Base-by-base conservation (phyloP, 73 alveolate genomes). In the Blepharisma stoltei region DNA sequence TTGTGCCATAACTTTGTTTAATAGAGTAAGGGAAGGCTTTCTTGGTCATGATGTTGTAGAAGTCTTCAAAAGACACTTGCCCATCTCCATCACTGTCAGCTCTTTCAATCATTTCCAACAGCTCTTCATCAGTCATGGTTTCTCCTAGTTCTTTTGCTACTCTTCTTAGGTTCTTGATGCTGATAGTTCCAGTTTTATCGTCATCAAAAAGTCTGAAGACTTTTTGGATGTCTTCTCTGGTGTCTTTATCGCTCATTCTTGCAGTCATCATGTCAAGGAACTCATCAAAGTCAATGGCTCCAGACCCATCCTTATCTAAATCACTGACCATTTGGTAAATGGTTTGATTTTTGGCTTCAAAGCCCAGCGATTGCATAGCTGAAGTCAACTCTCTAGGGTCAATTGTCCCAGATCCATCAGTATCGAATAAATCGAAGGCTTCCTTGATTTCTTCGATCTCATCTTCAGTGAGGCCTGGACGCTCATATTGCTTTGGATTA, bases 61-160 rank as follows among this genome's bases (percentile, higher is more conserved):
- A 90, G 81, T 93, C 98, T 20, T 88, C 89, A 75, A 90, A 88
- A 54, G 89, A 83, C 27, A 93, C 82, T 71, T 93, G 95, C 6
- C 88, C 90, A 27, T 88, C 78, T 67, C 48, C 18, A 32, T 67
- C 78, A 23, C 60, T 54, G 44, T 67, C 78, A 11, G 98, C 98
- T 23, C 96, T 92, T 46, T 85, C 92, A 48, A 94, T 79, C 99
- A 94, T 94, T 68, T 89, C 97, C 50, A 83, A 68, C 67, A 94
- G 77, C 83, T 94, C 99, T 76, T 94, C 97, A 75, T 89, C 99
- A 21, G 96, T 89, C 99, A 94, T 94, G 81, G 89, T 96, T 80
- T 92, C 97, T 52, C 97, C 97, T 37, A 94, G 85, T 66, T 94
- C 99, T 80, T 89, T 81, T 6, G 99, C 96, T 7, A 94, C 94